phyloP scores from a whole-genome alignment of 2,329 filamentous ascomycete species.

The Monosporascus sp. region DNA sequence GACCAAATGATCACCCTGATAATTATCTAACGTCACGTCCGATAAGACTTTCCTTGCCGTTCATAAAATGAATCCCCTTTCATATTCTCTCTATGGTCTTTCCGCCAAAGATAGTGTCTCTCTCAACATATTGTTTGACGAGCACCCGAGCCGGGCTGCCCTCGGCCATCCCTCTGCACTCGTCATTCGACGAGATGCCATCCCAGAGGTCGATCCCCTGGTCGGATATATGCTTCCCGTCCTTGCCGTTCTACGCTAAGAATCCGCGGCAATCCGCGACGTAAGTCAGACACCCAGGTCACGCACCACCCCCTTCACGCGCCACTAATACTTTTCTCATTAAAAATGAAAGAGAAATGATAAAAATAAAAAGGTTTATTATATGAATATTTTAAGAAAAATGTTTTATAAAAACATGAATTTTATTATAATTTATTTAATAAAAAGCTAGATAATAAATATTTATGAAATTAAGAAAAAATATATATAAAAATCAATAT shows the following conservation, averaged over 20 bases:
- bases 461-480: too few relatives aligned
- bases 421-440: too few relatives aligned
- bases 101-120: constrained; percentile 1
- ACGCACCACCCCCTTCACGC: too few relatives aligned
- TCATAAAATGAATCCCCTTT: constrained; percentile 4
- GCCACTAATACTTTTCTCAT: too few relatives aligned
- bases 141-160: constrained; percentile 6
- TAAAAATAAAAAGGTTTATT: too few relatives aligned
- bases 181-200: constrained; percentile 1
- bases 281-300: too few relatives aligned
- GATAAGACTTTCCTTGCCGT: constrained; percentile 2
- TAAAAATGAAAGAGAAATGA: too few relatives aligned
- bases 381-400: too few relatives aligned
- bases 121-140: constrained; percentile 11
- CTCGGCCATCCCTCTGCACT: constrained; percentile 2
- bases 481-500: too few relatives aligned
- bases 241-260: constrained; percentile 2
- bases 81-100: constrained; percentile 2
- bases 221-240: not conserved
- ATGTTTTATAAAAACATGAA: too few relatives aligned
- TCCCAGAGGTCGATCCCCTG: constrained; percentile 10
- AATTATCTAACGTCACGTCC: constrained; percentile 5
- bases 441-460: too few relatives aligned
- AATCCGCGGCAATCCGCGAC: constrained; percentile 6
- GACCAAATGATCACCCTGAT: constrained; percentile 1